Evolutionary conservation across 2,329 filamentous ascomycete genomes (phyloP).

Genomic region (Tolypocladium pustulatum): DNA sequence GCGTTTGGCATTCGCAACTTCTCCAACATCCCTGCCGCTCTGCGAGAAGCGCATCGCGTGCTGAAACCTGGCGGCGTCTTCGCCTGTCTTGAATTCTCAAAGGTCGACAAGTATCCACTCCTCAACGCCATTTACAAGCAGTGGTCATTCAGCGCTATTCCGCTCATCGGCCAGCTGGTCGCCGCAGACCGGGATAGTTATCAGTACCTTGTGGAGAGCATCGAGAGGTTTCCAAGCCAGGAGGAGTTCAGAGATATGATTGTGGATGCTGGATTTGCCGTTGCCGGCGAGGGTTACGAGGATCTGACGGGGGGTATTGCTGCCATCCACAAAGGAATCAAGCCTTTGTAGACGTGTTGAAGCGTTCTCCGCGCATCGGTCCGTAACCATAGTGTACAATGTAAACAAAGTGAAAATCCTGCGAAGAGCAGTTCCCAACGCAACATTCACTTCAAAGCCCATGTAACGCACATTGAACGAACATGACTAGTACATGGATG

Average conservation of each 20-base stretch:
- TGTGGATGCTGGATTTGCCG: constrained; percentile 69
- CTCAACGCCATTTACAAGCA: constrained; percentile 85
- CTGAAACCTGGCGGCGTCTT: constrained; percentile 93
- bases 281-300: constrained; percentile 77
- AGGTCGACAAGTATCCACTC: constrained; percentile 62
- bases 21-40: constrained; percentile 74
- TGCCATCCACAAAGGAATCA: constrained; percentile 93
- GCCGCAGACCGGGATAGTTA: constrained; percentile 92
- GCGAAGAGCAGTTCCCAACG: neutral
- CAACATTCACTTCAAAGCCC: neutral
- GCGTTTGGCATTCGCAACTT: constrained; percentile 98
- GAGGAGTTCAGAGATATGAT: constrained; percentile 78
- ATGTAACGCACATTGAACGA: neutral
- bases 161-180: constrained; percentile 88
- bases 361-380: neutral
- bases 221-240: constrained; percentile 85
- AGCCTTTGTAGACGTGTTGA: constrained; percentile 41
- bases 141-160: constrained; percentile 93
- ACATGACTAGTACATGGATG: too few species aligned
- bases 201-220: constrained; percentile 97
- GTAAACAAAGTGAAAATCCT: neutral
- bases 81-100: constrained; percentile 91
- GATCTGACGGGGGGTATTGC: constrained; percentile 88
- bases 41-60: constrained; percentile 76
- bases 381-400: constrained; percentile 10